Evolutionary conservation across 2,329 filamentous ascomycete genomes (phyloP), one percentile per base, ranked within the genome.

Genomic region (Fusarium chlamydosporum): DNA sequence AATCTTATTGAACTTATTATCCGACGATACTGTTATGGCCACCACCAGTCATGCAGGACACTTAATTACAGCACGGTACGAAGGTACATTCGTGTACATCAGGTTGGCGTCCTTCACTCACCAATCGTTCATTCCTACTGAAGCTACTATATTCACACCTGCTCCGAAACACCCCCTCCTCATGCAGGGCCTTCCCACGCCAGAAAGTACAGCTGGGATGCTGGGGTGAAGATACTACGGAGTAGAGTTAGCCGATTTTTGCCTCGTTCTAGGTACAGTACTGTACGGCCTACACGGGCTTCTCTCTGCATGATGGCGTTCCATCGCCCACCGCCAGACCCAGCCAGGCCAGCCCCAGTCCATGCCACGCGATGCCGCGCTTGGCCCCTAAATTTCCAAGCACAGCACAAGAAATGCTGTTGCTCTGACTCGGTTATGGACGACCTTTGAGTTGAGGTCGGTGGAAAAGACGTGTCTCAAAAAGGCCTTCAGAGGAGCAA

Each of bases 341-440:
- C 63, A 71, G 61, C 68, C 67, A 68, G 70, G 70, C 42, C 42
- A 45, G 27, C 58, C 63, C 68, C 42, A 45, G 27, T 56, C 63
- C 68, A 72, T 64, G 48, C 60, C 48, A 63, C 68, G 65, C 68
- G 61, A 45, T 65, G 53, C 66, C 70, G 68, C 65, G 68, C 68
- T 71, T 67, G 69, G 68, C 61, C 58, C 61, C 65, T 65, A 56
- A 53, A 52, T 61, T 65, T 63, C 56, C 52, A 40, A 53, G 40
- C 38, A 45, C 33, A 53, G 40, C 38, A 18, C 34, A 51, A 23
- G 26, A 51, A 50, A 51, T 26, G 35, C 47, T 40, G 38, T 51
- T 35, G 34, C 18, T 51, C 47, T 51, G 47, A 51, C 47, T 51
- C 47, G 47, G 47, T 34, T 53, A 45, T 34, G 50, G 50, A 53